Conservation (phyloP, 2,329 filamentous ascomycete genomes). For the Alternaria sp. region DNA sequence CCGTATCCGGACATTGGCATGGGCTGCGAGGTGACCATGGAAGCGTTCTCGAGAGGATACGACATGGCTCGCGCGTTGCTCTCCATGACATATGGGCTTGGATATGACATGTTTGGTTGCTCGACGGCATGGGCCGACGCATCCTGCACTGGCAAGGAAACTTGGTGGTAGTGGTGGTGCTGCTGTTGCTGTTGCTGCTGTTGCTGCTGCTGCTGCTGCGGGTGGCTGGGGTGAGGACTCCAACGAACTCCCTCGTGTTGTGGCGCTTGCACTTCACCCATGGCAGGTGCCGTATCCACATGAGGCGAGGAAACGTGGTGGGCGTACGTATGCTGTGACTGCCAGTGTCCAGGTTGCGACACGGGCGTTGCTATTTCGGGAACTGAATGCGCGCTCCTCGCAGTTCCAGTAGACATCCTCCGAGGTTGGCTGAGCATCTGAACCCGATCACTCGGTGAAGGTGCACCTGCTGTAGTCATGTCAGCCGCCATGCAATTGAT, state of each 20-base stretch:
- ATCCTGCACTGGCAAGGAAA: conserved; percentile 47
- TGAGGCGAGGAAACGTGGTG: conserved; percentile 49
- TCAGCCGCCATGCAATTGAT: conserved; percentile 32
- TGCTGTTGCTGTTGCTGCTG: conserved; percentile 47
- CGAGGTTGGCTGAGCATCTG: conserved; percentile 52
- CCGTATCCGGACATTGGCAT: conserved; percentile 51
- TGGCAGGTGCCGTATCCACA: conserved; percentile 40
- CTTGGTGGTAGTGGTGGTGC: conserved; percentile 46
- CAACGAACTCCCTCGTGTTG: conserved; percentile 45
- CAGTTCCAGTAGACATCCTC: conserved; percentile 49
- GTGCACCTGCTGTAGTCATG: conserved; percentile 38
- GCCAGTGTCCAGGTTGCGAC: conserved; percentile 51
- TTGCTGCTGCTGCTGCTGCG: conserved; percentile 43
- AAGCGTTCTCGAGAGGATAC: conserved; percentile 50
- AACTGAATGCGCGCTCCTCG: conserved; percentile 51
- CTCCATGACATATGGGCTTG: conserved; percentile 51
- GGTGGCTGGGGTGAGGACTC: conserved; percentile 46
- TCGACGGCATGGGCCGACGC: conserved; percentile 45
- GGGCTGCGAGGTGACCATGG: conserved; percentile 49
- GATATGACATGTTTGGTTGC: conserved; percentile 42
- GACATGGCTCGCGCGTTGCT: conserved; percentile 51
- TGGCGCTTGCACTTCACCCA: conserved; percentile 42
- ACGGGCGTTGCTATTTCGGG: conserved; percentile 49
- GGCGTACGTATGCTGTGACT: conserved; percentile 46
- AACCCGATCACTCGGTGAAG: conserved; percentile 52